phyloP scores from a whole-genome alignment of 148 eudicot genomes.

The Chenopodium berlandieri region DNA sequence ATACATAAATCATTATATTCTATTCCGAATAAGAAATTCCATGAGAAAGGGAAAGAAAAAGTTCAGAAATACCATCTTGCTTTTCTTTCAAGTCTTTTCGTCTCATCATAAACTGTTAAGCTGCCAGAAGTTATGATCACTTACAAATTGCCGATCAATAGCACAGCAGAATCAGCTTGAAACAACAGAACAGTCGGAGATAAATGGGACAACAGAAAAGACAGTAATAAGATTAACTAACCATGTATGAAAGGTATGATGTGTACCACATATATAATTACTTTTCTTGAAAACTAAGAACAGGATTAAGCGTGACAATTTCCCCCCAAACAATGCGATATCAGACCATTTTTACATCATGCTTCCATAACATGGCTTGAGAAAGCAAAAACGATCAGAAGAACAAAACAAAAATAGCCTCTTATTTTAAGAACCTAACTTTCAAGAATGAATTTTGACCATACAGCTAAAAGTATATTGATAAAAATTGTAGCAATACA shows the following conservation, averaged over 20 bases:
- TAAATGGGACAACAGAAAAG: not conserved
- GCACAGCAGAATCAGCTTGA: not conserved
- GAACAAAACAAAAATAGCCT: not conserved
- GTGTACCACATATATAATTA: not conserved
- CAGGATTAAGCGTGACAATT: not conserved
- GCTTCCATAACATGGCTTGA: no score
- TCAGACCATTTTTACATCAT: not conserved
- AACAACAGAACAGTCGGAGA: not conserved
- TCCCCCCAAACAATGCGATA: not conserved
- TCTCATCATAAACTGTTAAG: not conserved
- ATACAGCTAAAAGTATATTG: not conserved
- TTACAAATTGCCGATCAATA: not conserved
- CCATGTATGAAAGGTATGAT: not conserved
- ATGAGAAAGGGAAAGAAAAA: not conserved
- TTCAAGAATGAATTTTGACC: not conserved
- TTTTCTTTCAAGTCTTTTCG: not conserved
- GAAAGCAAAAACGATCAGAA: not conserved
- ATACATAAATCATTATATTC: no score
- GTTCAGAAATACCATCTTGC: not conserved
- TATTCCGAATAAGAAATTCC: no score
- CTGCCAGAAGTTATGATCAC: conserved; percentile 1
- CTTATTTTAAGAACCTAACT: not conserved
- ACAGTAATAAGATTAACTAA: not conserved
- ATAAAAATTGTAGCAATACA: no score
- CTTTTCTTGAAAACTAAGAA: not conserved